Evolutionary conservation across 352 stramenopile species (phyloP), one percentile per base, ranked within the genome.

Genomic region (Phytophthora pini): DNA sequence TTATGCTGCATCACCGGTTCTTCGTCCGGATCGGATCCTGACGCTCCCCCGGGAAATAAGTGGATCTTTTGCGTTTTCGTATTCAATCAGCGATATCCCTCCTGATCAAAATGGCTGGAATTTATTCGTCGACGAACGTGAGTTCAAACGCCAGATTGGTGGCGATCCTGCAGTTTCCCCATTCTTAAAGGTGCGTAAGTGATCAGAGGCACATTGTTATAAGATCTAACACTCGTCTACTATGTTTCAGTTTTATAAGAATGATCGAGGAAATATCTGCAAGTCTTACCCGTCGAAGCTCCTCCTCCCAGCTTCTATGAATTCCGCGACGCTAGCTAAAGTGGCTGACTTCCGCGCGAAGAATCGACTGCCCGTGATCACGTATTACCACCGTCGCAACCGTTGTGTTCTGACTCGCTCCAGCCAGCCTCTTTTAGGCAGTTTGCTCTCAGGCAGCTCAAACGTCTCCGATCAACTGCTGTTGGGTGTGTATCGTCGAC

Each of bases 351-450:
- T 95, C 60, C 87, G 90, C 41, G 82, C 88, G 10, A 95, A 95
- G 70, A 92, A 92, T 36, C 88, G 90, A 5, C 48, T 97, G 7
- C 89, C 89, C 5, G 88, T 95, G 20, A 83, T 97, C 54, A 96
- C 88, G 34, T 97, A 94, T 52, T 90, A 92, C 17, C 85, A 95
- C 47, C 77, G 71, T 15, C 77, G 79, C 4, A 92, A 94, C 38
- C 77, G 83, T 12, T 93, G 86, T 61, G 86, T 95, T 2, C 67
- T 97, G 44, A 85, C 80, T n/a, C 80, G 90, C 4, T 96, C 86
- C 1, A 89, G 84, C 6, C 90, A 97, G 56, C 90, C 90, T 22
- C 67, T 96, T 9, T 62, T 94, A 1, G 90, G 90, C 0, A 92
- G 80, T 49, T 59, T 94, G 27, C 67, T 93, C 0, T 93, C 82